Conservation (phyloP, 2,329 filamentous ascomycete genomes). For the Pyrenochaeta sp. region DNA sequence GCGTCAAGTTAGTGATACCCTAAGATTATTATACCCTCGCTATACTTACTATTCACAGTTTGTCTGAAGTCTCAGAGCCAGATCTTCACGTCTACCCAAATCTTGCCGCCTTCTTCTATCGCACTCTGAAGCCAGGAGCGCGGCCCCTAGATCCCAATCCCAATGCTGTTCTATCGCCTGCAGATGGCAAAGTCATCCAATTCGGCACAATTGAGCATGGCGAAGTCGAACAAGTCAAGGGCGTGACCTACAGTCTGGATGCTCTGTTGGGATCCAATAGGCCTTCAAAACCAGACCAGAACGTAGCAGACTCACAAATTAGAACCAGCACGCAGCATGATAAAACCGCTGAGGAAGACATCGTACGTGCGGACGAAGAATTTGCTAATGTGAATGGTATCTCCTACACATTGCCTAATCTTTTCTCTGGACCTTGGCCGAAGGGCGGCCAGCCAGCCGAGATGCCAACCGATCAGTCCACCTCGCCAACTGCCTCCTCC, state of each 20-base stretch:
- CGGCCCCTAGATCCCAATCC: constrained; percentile 84
- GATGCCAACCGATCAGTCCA: constrained; percentile 77
- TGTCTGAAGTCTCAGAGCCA: constrained; percentile 85
- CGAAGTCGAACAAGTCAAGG: constrained; percentile 98
- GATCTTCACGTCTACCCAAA: constrained; percentile 93
- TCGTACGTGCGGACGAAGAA: constrained; percentile 84
- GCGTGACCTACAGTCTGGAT: constrained; percentile 96
- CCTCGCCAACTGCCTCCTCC: constrained; percentile 70
- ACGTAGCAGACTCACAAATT: constrained; percentile 30
- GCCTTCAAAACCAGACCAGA: constrained; percentile 55
- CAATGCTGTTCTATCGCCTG: constrained; percentile 83
- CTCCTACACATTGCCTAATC: constrained; percentile 86
- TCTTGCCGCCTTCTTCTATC: constrained; percentile 96
- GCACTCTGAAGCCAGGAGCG: constrained; percentile 86
- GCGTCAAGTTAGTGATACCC: constrained; percentile 68
- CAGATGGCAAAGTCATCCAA: constrained; percentile 90
- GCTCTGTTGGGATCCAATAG: constrained; percentile 75
- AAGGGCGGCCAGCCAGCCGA: constrained; percentile 56
- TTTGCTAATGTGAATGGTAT: constrained; percentile 96
- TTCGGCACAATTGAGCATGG: constrained; percentile 91
- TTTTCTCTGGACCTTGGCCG: constrained; percentile 75
- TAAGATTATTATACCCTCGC: constrained; percentile 47
- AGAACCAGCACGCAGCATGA: constrained; percentile 36
- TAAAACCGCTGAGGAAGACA: constrained; percentile 62
- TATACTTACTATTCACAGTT: constrained; percentile 55